Evolutionary conservation across 805 yeast species (phyloP), one percentile per base, ranked within the genome.

Genomic region (Danielia reshetovae): DNA sequence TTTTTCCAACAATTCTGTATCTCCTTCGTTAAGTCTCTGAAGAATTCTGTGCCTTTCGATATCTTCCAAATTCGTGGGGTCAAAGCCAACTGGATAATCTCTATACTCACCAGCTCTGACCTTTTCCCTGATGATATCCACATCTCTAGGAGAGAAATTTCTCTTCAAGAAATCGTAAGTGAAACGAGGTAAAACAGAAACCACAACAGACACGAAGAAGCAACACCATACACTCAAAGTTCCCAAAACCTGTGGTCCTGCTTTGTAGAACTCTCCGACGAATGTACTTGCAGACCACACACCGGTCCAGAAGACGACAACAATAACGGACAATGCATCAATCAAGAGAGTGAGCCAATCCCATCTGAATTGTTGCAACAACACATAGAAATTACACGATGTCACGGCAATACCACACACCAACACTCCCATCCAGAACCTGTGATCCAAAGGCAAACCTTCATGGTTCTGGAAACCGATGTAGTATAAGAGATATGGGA

Each of bases 221-320:
- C 72, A 65, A 28, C 79, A 75, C 94, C 94, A 85, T 52, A 78
- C 80, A 4, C 74, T 52, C 22, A 71, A 62, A 5, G 79, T 60
- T 13, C 88, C 86, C 45, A 77, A 78, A 22, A 72, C 68, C 48
- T 79, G 76, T 2, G 76, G 55, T 2, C 84, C 93, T 16, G 82
- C 75, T 39, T 72, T 68, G 57, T 76, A 85, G 47, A 79, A 80
- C 48, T 78, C 84, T 8, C 65, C 68, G 7, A 85, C 70, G 36
- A 63, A 57, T 2, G 60, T 42, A 18, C 72, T 56, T 4, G 77
- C 59, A 19, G 87, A 74, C 81, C 89, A 85, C 15, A 79, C 74
- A n/a, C 90, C 89, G 4, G 85, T 75, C 94, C 94, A 85, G 52
- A 78, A 74, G 47, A 72, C 81, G 12, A 83, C 67, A 27, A 83